A percentile compares a stretch with the other conserved stretches of the same genome.
Evolutionary conservation across 495 filamentous ascomycete genomes (phyloP).

Genomic region (Penicillium antarcticum): DNA sequence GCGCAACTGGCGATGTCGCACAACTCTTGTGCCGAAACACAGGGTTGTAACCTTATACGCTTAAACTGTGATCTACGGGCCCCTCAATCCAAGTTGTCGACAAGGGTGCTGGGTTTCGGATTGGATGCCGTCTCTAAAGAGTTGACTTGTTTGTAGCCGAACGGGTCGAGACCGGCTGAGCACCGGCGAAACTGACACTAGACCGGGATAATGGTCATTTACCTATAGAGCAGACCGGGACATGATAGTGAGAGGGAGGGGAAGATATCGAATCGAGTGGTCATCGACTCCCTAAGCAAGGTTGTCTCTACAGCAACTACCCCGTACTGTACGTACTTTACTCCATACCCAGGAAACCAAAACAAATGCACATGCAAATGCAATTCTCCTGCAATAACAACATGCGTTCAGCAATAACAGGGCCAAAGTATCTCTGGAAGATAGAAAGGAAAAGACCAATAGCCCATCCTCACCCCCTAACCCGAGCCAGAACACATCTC

Average conservation of each 20-base stretch:
- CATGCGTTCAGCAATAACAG: background rate
- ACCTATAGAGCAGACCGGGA: too few species aligned
- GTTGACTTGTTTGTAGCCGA: too few species aligned
- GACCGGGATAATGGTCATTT: too few species aligned
- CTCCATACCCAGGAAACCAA: background rate
- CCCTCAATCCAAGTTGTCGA: slow-evolving; percentile 1
- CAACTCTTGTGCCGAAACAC: slow-evolving; percentile 10
- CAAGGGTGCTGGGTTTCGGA: slow-evolving; percentile 8
- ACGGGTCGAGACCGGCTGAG: too few species aligned
- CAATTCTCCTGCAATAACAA: slow-evolving; percentile 7
- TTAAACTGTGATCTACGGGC: slow-evolving; percentile 3
- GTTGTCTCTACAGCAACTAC: background rate
- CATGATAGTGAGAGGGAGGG: too few species aligned
- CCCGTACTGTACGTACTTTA: too few species aligned
- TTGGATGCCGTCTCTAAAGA: background rate
- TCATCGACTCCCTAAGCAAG: background rate
- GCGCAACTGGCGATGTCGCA: slow-evolving; percentile 7
- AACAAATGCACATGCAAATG: slow-evolving; percentile 2
- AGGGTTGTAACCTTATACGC: slow-evolving; percentile 15
- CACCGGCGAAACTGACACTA: too few species aligned
- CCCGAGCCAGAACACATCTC: background rate
- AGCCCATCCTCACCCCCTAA: too few species aligned
- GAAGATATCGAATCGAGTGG: too few species aligned
- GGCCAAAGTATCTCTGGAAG: too few species aligned
- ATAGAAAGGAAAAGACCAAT: too few species aligned